Conservation (phyloP, 306 rosid species). For the Cucurbita moschata region DNA sequence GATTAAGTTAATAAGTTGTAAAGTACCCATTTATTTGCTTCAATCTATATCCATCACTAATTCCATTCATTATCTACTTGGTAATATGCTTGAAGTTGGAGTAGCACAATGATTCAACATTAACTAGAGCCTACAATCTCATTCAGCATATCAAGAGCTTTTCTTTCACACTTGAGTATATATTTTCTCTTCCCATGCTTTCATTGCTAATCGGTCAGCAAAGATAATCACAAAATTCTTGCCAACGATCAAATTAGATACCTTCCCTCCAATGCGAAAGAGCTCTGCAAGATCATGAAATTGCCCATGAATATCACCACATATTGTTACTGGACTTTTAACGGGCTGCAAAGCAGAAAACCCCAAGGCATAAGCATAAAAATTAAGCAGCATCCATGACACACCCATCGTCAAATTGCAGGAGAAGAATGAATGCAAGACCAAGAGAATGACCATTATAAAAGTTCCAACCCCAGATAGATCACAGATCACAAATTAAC, state of each 20-base stretch:
- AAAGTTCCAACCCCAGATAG: not conserved
- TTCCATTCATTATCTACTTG: not conserved
- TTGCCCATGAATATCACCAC: conserved; percentile 97
- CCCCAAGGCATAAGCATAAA: not conserved
- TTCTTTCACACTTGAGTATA: not conserved
- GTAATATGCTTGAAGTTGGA: not conserved
- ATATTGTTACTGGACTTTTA: conserved; percentile 86
- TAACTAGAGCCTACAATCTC: not conserved
- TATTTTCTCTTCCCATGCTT: not conserved
- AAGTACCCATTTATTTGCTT: not conserved
- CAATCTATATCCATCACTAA: not conserved
- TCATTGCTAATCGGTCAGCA: not conserved
- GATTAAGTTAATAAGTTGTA: not conserved
- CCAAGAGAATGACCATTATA: not conserved
- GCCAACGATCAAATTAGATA: conserved; percentile 16
- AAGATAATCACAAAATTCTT: not conserved
- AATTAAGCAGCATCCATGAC: not conserved
- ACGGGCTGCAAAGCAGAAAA: conserved; percentile 60
- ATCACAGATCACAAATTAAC: not conserved
- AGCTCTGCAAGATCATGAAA: conserved; percentile 99
- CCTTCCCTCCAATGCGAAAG: conserved; percentile 96
- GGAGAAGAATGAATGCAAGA: not conserved
- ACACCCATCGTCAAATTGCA: not conserved
- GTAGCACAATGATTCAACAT: not conserved
- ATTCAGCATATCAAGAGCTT: conserved; percentile 1